phyloP scores from a whole-genome alignment of 495 filamentous ascomycete genomes.

The Trichoderma asperelloides region DNA sequence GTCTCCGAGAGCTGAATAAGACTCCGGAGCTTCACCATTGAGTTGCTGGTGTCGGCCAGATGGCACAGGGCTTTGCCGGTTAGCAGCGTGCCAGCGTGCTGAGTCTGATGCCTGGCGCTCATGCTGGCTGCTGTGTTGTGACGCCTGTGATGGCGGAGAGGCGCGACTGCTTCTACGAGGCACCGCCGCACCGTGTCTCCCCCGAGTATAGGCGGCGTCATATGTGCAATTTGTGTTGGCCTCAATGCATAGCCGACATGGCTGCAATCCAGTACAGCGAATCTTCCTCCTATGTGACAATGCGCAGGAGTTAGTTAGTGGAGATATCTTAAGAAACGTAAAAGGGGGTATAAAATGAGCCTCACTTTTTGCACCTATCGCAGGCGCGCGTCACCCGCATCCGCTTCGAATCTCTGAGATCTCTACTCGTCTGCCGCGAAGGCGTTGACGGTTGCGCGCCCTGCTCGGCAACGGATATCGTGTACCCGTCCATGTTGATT shows the following conservation, averaged over 20 bases:
- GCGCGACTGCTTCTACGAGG: not conserved
- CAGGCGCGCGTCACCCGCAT: constrained; percentile 26
- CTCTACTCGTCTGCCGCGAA: not conserved
- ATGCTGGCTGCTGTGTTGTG: not conserved
- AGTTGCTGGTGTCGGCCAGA: not conserved
- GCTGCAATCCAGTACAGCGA: constrained; percentile 20
- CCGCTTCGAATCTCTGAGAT: constrained; percentile 9
- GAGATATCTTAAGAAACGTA: not conserved
- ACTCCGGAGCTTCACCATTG: constrained; percentile 7
- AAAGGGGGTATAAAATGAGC: constrained; percentile 1
- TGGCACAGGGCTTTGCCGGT: not conserved
- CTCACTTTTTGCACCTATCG: constrained; percentile 27
- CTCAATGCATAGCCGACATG: constrained; percentile 18
- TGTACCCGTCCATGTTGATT: not conserved
- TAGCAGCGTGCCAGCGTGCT: constrained; percentile 1
- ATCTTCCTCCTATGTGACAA: constrained; percentile 19
- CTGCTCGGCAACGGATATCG: not conserved
- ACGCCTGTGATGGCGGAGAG: not conserved
- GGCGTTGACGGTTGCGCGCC: constrained; percentile 3
- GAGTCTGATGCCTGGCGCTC: not conserved
- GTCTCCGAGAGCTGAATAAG: not conserved
- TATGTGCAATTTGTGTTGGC: constrained; percentile 16
- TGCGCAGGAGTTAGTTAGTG: not conserved
- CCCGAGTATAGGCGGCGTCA: constrained; percentile 19
- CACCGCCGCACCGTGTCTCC: constrained; percentile 10